Percentiles rank a stretch among this genome's conserved stretches.
phyloP scores from a whole-genome alignment of 2,329 filamentous ascomycete species.

The Colletotrichum ledebouriae region DNA sequence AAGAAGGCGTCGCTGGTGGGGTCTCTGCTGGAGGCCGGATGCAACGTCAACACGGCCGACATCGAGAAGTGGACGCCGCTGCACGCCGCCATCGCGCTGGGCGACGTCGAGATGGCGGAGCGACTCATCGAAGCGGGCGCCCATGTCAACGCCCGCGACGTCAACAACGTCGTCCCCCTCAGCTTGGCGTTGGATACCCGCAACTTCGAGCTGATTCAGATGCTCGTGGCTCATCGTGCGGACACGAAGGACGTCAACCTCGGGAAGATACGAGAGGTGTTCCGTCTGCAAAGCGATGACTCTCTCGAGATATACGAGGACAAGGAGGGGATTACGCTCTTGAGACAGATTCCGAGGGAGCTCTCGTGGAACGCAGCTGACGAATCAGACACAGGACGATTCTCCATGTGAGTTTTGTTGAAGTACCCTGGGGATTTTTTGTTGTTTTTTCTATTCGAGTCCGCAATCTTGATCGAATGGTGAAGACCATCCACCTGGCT shows the following conservation, averaged over 20 bases:
- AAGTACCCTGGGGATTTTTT: too few species aligned
- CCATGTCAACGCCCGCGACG: neutral
- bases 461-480: neutral
- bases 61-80: neutral
- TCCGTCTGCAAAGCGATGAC: neutral
- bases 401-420: slow-evolving; percentile 10
- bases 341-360: slow-evolving; percentile 11
- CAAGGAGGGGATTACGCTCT: neutral
- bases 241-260: neutral
- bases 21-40: neutral
- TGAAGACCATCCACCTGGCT: neutral
- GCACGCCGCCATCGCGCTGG: neutral
- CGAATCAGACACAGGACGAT: neutral
- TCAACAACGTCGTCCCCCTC: neutral
- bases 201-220: neutral
- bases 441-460: too few species aligned
- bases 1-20: neutral
- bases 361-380: neutral
- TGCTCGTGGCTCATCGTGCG: neutral
- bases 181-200: neutral
- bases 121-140: neutral
- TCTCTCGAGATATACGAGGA: slow-evolving; percentile 15
- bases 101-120: neutral
- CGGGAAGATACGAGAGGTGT: neutral
- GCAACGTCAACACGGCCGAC: slow-evolving; percentile 9